Base-by-base conservation (phyloP, 306 rosid species). In the Malus fusca region DNA sequence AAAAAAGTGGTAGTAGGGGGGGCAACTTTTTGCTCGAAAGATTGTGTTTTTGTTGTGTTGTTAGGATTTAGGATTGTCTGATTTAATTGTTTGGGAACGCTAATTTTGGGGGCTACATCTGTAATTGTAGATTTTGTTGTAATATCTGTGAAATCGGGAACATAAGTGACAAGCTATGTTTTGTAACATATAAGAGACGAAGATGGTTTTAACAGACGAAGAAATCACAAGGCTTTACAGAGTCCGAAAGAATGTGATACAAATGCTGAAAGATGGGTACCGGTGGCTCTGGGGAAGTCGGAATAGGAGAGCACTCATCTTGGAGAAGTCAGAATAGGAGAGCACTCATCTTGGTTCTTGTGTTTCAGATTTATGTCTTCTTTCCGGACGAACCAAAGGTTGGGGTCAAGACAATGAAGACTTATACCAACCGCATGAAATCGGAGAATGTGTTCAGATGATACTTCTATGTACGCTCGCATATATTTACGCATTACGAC, bases 331-430 rank as follows among this genome's bases (percentile, higher is more conserved):
- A 1, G 7, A 5, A 5, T 33, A 33, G 37, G 7, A 33, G 37
- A 33, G 37, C 37, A 5, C 7, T 33, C 40, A 35, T 35, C 40
- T 35, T 69, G 30, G 7, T 60, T 64, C 52, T 58, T 81, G 76
- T 79, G 44, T 63, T 5, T 15, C 85, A 91, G 94, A 89, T 91
- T 71, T 94, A 87, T 74, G 78, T 94, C 3, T 91, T 91, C 70
- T 94, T 91, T 73, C 98, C 92, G 0, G 97, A 86, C 1, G 92
- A 87, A 23, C 72, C 22, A 8, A 91, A 88, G 83, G 93, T 91
- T 30, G 91, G 96, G 5, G 85, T 82, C 23, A 78, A 78, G 75
- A 84, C 85, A 19, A 71, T 90, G 80, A 85, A 5, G 90, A 15
- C 35, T 1, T 31, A 1, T 5, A 31, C 35, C 35, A 31, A 31